A percentile compares a stretch with the other conserved stretches of the same genome.
phyloP scores from a whole-genome alignment of 2,329 filamentous ascomycete species.

The Plectosphaerella sp. region DNA sequence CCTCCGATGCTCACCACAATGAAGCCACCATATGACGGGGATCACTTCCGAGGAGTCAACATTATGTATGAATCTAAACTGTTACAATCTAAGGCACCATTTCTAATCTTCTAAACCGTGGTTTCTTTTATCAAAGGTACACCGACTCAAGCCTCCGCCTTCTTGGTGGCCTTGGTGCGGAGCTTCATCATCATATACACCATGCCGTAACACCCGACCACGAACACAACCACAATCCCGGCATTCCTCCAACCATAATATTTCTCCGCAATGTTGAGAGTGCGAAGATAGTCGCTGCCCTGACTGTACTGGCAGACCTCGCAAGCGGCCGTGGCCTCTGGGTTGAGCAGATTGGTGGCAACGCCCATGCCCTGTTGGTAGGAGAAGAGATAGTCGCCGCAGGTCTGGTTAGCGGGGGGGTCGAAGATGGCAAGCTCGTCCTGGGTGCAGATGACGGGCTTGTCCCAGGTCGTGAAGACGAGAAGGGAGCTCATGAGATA shows the following conservation, averaged over 20 bases:
- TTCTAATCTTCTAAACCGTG: no score
- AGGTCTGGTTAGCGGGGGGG: constrained; percentile 47
- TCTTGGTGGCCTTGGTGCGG: constrained; percentile 41
- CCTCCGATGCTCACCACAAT: no score
- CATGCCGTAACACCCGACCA: constrained; percentile 43
- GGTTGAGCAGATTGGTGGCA: constrained; percentile 52
- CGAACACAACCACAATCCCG: constrained; percentile 53
- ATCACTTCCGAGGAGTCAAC: no score
- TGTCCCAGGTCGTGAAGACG: constrained; percentile 32
- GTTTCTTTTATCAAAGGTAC: no score
- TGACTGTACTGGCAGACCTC: constrained; percentile 54
- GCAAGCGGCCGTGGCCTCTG: constrained; percentile 49
- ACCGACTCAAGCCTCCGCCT: constrained; percentile 16
- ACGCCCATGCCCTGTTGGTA: constrained; percentile 46
- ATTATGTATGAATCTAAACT: no score
- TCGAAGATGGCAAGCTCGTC: constrained; percentile 47
- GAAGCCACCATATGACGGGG: no score
- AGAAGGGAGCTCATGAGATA: not conserved
- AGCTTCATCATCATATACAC: constrained; percentile 43
- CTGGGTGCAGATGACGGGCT: constrained; percentile 37
- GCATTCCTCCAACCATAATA: constrained; percentile 64
- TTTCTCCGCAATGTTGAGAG: constrained; percentile 54
- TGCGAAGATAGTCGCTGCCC: constrained; percentile 55
- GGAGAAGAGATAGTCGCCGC: constrained; percentile 48
- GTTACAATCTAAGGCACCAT: no score